Conservation (phyloP, 2,329 filamentous ascomycete genomes). For the Penicillium sp. region DNA sequence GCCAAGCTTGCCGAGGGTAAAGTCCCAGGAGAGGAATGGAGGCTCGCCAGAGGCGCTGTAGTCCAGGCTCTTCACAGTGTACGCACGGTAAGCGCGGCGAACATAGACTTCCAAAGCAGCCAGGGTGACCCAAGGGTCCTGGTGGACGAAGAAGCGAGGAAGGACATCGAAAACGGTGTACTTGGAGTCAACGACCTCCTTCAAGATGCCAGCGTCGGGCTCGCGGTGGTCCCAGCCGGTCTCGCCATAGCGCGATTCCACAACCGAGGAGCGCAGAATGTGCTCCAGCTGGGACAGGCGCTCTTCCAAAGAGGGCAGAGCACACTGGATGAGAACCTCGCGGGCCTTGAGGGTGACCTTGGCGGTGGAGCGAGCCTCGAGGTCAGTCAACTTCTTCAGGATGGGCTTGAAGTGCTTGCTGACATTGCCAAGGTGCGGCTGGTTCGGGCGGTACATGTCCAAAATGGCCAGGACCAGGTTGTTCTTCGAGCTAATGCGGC, state of each 20-base stretch:
- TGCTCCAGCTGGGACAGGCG: slow-evolving; percentile 96
- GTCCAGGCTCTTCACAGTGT: slow-evolving; percentile 81
- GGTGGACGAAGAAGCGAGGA: slow-evolving; percentile 89
- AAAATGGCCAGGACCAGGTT: slow-evolving; percentile 86
- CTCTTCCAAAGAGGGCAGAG: slow-evolving; percentile 92
- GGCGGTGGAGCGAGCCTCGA: slow-evolving; percentile 78
- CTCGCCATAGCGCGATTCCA: slow-evolving; percentile 96
- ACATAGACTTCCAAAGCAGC: slow-evolving; percentile 95
- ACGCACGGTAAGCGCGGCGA: slow-evolving; percentile 93
- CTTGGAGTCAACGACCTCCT: slow-evolving; percentile 97
- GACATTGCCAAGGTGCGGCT: slow-evolving; percentile 81
- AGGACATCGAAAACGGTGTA: slow-evolving; percentile 97
- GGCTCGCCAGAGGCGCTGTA: slow-evolving; percentile 69
- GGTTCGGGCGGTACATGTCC: slow-evolving; percentile 92
- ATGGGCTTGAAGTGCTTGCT: slow-evolving; percentile 79
- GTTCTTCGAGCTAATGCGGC: slow-evolving; percentile 88
- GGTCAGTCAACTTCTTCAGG: slow-evolving; percentile 80
- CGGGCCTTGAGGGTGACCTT: slow-evolving; percentile 97
- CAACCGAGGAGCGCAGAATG: slow-evolving; percentile 89
- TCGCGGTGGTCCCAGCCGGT: slow-evolving; percentile 94
- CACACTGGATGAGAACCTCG: slow-evolving; percentile 95
- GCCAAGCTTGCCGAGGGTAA: slow-evolving; percentile 86
- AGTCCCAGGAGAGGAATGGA: slow-evolving; percentile 89
- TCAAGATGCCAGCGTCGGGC: slow-evolving; percentile 82
- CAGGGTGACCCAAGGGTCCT: slow-evolving; percentile 88